Evolutionary conservation across 345 rosid genomes (phyloP), one percentile per base, ranked within the genome.

Genomic region (Ceriops zippeliana): DNA sequence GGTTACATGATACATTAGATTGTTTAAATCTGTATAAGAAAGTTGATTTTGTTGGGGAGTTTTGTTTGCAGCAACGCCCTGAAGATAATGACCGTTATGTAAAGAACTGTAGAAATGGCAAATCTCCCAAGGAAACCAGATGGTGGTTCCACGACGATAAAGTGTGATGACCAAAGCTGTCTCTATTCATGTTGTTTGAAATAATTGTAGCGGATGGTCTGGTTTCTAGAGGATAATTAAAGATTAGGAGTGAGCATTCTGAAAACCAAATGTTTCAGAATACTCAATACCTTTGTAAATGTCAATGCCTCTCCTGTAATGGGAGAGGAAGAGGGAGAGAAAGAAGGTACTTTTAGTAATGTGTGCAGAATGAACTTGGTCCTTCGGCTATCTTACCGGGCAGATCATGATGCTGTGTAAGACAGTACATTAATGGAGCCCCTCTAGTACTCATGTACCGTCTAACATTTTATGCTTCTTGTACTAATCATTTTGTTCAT

Each of bases 141-240:
- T 95, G 99, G 99, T 95, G 96, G 97, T 95, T 95, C 84, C 97
- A 95, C 63, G 99, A 91, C 47, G 96, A 93, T 68, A 93, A 93
- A 79, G 97, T 91, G 56, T 95, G 85, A 72, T 56, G 15, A 72
- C 20, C 21, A 31, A 42, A 52, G 74, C 71, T 70, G 64, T 76
- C 70, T 49, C 64, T 32, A 26, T 79, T 38, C 73, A 31, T 62
- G 28, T 56, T 75, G 62, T 35, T 67, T 63, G 19, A 68, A 77
- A 75, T 74, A 68, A 77, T 30, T 42, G 69, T 62, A 52, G 66
- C 58, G 53, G 71, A 69, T 56, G 61, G 51, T 37, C 68, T 71
- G 59, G 26, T 70, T 70, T 67, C 47, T 9, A 57, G 68, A 71
- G 63, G 70, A 69, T 28, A 72, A 57, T 62, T 59, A 51, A 63